A percentile compares a stretch with the other conserved stretches of the same genome.
These are phyloP conservation scores for Trypanosoma melophagium DNA, from an alignment of 208 protist species.

Conservation along the genomic window DNA sequence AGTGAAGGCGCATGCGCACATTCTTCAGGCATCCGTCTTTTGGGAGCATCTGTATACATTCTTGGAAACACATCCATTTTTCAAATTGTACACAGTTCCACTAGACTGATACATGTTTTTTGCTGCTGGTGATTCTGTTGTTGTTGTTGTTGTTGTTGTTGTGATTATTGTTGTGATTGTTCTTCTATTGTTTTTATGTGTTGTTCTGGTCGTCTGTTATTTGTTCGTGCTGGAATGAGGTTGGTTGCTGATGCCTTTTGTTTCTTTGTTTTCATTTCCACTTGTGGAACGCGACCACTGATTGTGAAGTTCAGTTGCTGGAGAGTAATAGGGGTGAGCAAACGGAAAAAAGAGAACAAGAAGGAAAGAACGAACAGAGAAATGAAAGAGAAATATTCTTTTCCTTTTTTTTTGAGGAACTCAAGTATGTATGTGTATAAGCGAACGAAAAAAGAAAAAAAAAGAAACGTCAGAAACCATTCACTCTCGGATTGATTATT, in stretches of 20 bases:
- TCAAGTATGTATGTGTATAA: too few relatives aligned
- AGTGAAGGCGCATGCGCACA: slow-evolving; percentile 79
- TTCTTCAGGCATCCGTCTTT: slow-evolving; percentile 68
- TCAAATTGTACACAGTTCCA: slow-evolving; percentile 68
- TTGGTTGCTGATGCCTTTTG: neutral
- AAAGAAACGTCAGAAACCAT: too few relatives aligned
- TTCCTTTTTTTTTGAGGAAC: neutral
- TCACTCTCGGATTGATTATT: too few relatives aligned
- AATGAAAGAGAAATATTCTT: neutral
- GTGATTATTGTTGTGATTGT: neutral
- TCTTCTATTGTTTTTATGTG: neutral
- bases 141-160: neutral
- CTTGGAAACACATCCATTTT: slow-evolving; percentile 76
- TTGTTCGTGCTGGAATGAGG: neutral
- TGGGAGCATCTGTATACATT: slow-evolving; percentile 86
- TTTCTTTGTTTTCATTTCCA: neutral
- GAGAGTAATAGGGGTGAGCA: neutral
- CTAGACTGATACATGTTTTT: slow-evolving; percentile 26
- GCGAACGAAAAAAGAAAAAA: too few relatives aligned
- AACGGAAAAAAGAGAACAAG: neutral
- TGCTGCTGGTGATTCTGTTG: slow-evolving; percentile 3
- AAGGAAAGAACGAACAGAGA: neutral
- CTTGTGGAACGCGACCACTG: neutral
- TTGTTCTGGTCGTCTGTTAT: neutral
- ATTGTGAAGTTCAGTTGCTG: neutral